A percentile compares a stretch with the other conserved stretches of the same genome.
phyloP scores from a whole-genome alignment of 176 grass and related monocot species.

The Avena sativa region DNA sequence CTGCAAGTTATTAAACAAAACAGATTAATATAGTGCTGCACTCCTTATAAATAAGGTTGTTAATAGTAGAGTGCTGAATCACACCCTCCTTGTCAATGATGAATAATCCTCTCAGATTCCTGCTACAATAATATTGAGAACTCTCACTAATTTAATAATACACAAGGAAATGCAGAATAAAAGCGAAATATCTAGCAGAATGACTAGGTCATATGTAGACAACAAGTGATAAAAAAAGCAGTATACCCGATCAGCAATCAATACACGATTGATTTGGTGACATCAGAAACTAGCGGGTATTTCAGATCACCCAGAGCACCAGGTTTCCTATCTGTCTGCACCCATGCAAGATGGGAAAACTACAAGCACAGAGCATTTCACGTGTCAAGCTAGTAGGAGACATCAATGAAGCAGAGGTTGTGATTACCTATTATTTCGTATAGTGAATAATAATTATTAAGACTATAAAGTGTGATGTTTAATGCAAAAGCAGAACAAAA shows the following conservation, averaged over 20 bases:
- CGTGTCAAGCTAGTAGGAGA: slow-evolving; percentile 6
- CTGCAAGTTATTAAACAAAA: too few relatives aligned
- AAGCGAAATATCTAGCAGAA: neutral
- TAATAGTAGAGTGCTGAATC: slow-evolving; percentile 79
- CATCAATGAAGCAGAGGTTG: neutral
- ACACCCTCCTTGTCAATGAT: slow-evolving; percentile 82
- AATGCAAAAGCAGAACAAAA: slow-evolving; percentile 3
- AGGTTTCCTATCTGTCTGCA: slow-evolving; percentile 76
- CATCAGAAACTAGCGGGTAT: slow-evolving; percentile 73
- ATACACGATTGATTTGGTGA: slow-evolving; percentile 75
- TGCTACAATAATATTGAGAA: slow-evolving; percentile 30
- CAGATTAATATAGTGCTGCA: too few relatives aligned
- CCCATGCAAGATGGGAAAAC: slow-evolving; percentile 83
- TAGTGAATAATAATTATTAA: neutral
- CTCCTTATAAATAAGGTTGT: slow-evolving; percentile 51
- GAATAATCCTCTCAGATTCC: slow-evolving; percentile 75
- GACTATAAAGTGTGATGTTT: neutral
- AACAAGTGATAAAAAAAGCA: neutral
- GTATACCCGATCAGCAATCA: slow-evolving; percentile 72
- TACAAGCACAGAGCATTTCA: slow-evolving; percentile 43
- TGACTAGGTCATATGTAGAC: neutral
- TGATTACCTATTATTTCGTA: neutral
- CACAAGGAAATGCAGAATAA: neutral
- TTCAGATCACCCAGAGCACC: slow-evolving; percentile 77
- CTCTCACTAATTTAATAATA: neutral